Evolutionary conservation across 2,329 filamentous ascomycete species (phyloP).

Genomic region (Trichoderma asperellum): DNA sequence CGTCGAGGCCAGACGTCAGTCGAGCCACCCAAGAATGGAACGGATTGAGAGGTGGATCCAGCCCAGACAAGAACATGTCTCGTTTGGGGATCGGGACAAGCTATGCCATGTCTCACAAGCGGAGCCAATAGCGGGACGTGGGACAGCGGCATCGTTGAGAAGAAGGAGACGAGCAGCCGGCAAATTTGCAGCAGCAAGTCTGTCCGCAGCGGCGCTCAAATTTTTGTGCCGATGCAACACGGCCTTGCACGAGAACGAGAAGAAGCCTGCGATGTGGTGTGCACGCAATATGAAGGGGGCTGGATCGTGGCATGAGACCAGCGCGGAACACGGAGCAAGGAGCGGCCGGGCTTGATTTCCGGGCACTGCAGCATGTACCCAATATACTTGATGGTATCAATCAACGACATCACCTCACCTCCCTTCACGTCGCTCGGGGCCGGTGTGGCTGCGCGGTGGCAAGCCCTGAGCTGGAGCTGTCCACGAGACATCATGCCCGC

Average conservation of each 20-base stretch:
- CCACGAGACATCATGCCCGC: neutral
- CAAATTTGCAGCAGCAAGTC: neutral
- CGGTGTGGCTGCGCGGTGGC: slow-evolving; percentile 29
- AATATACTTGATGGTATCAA: neutral
- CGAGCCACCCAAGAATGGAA: slow-evolving; percentile 16
- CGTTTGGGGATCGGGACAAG: slow-evolving; percentile 25
- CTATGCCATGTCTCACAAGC: slow-evolving; percentile 22
- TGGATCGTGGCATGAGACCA: neutral
- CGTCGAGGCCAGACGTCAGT: slow-evolving; percentile 13
- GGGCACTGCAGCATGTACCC: neutral
- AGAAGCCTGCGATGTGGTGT: neutral
- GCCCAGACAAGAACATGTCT: slow-evolving; percentile 24
- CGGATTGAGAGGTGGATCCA: slow-evolving; percentile 11
- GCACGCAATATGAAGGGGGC: neutral
- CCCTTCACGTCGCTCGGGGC: neutral
- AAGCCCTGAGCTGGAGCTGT: neutral
- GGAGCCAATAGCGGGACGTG: slow-evolving; percentile 20
- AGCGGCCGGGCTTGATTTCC: neutral
- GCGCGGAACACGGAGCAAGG: slow-evolving; percentile 17
- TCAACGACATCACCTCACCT: neutral
- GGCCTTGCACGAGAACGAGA: neutral
- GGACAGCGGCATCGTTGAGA: neutral
- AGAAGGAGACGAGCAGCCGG: neutral
- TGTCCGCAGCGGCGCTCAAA: neutral
- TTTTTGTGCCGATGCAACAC: neutral